Evolutionary conservation across 2,329 filamentous ascomycete genomes (phyloP).

Genomic region (Stachybotrys chartarum): DNA sequence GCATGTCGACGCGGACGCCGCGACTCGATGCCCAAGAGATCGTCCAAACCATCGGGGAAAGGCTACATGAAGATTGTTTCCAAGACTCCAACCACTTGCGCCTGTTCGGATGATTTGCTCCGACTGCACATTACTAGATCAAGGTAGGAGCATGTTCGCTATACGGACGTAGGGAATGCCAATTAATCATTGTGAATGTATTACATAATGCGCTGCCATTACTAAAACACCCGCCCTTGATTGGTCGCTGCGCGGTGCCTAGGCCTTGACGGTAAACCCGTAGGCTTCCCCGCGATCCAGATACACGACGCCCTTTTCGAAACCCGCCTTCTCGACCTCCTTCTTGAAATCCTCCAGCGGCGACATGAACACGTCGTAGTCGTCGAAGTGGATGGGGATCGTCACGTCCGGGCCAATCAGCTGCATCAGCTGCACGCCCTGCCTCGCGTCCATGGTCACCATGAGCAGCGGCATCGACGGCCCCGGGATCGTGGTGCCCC

Average conservation of each 20-base stretch:
- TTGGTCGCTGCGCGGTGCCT: background rate
- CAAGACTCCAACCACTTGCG: too few relatives aligned
- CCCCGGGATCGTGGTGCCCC: slow-evolving; percentile 57
- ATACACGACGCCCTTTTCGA: slow-evolving; percentile 49
- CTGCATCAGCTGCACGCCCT: slow-evolving; percentile 53
- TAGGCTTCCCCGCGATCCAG: slow-evolving; percentile 31
- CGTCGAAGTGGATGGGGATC: slow-evolving; percentile 58
- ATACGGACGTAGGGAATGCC: too few relatives aligned
- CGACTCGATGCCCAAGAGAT: background rate
- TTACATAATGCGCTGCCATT: too few relatives aligned
- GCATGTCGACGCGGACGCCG: background rate
- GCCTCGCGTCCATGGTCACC: slow-evolving; percentile 62
- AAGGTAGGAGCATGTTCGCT: too few relatives aligned
- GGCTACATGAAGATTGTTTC: too few relatives aligned
- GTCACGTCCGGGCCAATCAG: slow-evolving; percentile 54
- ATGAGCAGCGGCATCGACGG: slow-evolving; percentile 53
- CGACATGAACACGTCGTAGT: slow-evolving; percentile 55
- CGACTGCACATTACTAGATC: too few relatives aligned
- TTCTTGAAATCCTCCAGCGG: slow-evolving; percentile 54
- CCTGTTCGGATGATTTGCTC: too few relatives aligned
- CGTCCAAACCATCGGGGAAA: too few relatives aligned
- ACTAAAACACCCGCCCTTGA: background rate
- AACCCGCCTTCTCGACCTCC: slow-evolving; percentile 42
- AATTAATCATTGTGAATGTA: too few relatives aligned
- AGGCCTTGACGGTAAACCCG: background rate